Percentiles rank a stretch among this genome's conserved stretches.
phyloP scores from a whole-genome alignment of 2,329 filamentous ascomycete genomes.

The Calonectria honghensis region DNA sequence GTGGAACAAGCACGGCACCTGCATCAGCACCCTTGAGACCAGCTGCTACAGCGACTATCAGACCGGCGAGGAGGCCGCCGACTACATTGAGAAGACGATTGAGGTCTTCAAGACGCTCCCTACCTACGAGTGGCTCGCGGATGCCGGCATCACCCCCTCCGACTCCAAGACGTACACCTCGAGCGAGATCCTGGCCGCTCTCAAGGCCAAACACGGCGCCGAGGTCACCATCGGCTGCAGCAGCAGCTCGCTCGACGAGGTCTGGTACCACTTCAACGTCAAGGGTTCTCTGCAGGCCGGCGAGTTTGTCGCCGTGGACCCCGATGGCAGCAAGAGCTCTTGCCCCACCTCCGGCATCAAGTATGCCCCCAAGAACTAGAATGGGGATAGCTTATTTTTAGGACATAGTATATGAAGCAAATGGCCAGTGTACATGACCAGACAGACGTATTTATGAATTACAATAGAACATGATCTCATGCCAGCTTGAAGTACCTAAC shows the following conservation, averaged over 20 bases:
- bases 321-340: constrained; percentile 71
- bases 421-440: background rate
- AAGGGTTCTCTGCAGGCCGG: constrained; percentile 76
- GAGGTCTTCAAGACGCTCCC: constrained; percentile 80
- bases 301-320: constrained; percentile 74
- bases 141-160: constrained; percentile 76
- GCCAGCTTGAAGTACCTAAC: background rate
- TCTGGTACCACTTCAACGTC: constrained; percentile 79
- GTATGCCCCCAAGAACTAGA: constrained; percentile 53
- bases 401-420: too few species aligned
- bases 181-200: constrained; percentile 74
- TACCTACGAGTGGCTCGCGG: constrained; percentile 77
- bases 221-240: constrained; percentile 76
- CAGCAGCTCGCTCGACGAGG: constrained; percentile 67
- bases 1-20: constrained; percentile 85
- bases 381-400: background rate
- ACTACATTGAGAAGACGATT: constrained; percentile 81
- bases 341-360: constrained; percentile 70
- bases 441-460: background rate
- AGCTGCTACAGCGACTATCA: constrained; percentile 79
- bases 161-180: constrained; percentile 74
- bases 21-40: constrained; percentile 81
- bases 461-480: constrained; percentile 10
- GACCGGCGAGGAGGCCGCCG: constrained; percentile 78
- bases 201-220: constrained; percentile 72